Base-by-base conservation (phyloP, 441 rosid species). In the Gossypium gossypioides region DNA sequence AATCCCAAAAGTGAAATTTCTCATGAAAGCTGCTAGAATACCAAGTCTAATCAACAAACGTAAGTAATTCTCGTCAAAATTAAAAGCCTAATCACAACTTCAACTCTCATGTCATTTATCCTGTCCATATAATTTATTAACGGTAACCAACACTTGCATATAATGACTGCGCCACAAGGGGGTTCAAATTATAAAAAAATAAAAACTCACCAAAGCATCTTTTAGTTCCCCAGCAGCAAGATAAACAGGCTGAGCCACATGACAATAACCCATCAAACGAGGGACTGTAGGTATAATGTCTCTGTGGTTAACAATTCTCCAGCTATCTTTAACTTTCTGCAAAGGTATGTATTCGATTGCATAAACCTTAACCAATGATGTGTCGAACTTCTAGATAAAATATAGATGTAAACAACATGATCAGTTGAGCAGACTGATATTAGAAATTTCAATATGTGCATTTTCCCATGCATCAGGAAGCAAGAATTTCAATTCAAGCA, bases 251-350 rank as follows among this genome's bases (percentile, higher is more conserved):
- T 86, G 93, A 70, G 97, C 98, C 29, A 94, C 97, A 70, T 94
- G 98, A 84, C 93, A 91, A 75, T 94, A 94, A 64, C 98, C 98
- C 98, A 91, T 94, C 78, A 91, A 81, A 64, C 92, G 96, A 48
- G 98, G 97, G 44, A 94, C 87, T 12, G 98, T 86, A 16, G 97
- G 98, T 78, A 94, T 92, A 77, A 94, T 91, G 83, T 94, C 98
- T 86, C 98, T 89, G 69, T 89, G 96, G 81, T 94, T 94, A 62
- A 94, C 95, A 74, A 93, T 89, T 81, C 97, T 90, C 98, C 97
- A 90, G 80, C 95, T 91, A 75, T 91, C 96, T 80, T 81, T 88
- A 69, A 91, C 96, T 81, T 87, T 94, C 98, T 94, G 89, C 81
- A 75, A 68, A 76, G 44, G 70, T 27, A 21, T 61, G 64, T 61